Evolutionary conservation across 2,329 filamentous ascomycete genomes (phyloP), one percentile per base, ranked within the genome.

Genomic region (Zymoseptoria tritici): DNA sequence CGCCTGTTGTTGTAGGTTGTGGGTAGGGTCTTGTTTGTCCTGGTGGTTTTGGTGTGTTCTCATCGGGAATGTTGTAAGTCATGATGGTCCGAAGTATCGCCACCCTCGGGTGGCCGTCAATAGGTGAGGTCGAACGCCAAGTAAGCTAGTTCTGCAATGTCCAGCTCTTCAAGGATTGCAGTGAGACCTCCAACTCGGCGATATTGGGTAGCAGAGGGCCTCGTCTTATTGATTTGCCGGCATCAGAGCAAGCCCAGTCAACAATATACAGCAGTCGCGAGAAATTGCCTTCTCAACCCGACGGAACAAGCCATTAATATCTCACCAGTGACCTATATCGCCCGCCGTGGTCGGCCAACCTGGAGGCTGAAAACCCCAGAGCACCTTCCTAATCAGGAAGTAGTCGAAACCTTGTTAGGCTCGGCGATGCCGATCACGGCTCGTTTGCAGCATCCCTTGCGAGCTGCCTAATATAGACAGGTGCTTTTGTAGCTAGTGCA

Each of bases 61-160:
- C 21, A n/a, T 52, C 56, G 21, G 59, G 59, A 19, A 61, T 58
- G 31, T 61, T 61, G 59, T 61, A 61, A 20, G 59, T 26, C 59
- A 61, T 61, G 52, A 2, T 52, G 6, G 5, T 42, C 11, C 36
- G 11, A 16, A 9, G 9, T 16, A 16, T 42, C 36, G 36, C 36
- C 36, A 42, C 36, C 36, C 13, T 4, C 13, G 9, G 36, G 36
- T 3, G 36, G 36, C 36, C 36, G 11, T 42, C 36, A 42, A 42
- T 42, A 16, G 36, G 36, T 42, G 36, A 42, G 36, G 36, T 42
- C 36, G 36, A 42, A 13, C 11, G 36, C 11, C 36, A 42, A 42
- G 36, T 1, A 42, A 16, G 36, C 36, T 42, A 42, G 9, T 16
- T 42, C 5, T 16, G 36, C n/a, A 16, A 16, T 16, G 36, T 42